A percentile compares a stretch with the other conserved stretches of the same genome.
These are phyloP conservation scores for Hippophae gyantsensis DNA, from an alignment of 306 rosid species.

Conservation along the genomic window DNA sequence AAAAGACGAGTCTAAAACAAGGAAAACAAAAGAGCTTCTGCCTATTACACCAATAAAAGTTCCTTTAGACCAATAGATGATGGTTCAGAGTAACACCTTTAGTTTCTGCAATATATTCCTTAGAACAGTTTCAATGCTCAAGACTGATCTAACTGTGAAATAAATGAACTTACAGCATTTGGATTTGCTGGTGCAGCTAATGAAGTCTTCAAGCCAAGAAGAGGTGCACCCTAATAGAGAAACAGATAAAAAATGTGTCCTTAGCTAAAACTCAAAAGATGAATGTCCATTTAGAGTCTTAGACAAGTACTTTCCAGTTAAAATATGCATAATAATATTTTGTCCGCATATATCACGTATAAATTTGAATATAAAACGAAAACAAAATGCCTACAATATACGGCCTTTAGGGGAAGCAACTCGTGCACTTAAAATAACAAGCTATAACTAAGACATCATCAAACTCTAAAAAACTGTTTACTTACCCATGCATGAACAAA, in stretches of 20 bases:
- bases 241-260: slow-evolving; percentile 18
- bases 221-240: slow-evolving; percentile 55
- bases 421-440: too few relatives aligned
- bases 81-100: too few relatives aligned
- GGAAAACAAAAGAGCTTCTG: too few relatives aligned
- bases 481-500: too few relatives aligned
- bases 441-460: too few relatives aligned
- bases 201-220: slow-evolving; percentile 52
- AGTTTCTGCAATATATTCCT: too few relatives aligned
- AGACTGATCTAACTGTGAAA: slow-evolving; percentile 1
- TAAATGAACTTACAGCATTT: slow-evolving; percentile 48
- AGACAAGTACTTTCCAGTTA: not conserved
- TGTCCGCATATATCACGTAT: not conserved
- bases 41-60: too few relatives aligned
- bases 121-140: not conserved
- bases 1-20: too few relatives aligned
- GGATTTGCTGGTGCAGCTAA: slow-evolving; percentile 48
- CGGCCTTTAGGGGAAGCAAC: not conserved
- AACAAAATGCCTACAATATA: not conserved
- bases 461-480: too few relatives aligned
- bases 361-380: not conserved
- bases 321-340: not conserved
- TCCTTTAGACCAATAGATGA: too few relatives aligned
- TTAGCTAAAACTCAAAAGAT: not conserved
- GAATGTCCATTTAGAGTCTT: not conserved